These are phyloP conservation scores for Orbilia ellipsospora DNA, from an alignment of 2,329 filamentous ascomycete genomes.

Conservation along the genomic window DNA sequence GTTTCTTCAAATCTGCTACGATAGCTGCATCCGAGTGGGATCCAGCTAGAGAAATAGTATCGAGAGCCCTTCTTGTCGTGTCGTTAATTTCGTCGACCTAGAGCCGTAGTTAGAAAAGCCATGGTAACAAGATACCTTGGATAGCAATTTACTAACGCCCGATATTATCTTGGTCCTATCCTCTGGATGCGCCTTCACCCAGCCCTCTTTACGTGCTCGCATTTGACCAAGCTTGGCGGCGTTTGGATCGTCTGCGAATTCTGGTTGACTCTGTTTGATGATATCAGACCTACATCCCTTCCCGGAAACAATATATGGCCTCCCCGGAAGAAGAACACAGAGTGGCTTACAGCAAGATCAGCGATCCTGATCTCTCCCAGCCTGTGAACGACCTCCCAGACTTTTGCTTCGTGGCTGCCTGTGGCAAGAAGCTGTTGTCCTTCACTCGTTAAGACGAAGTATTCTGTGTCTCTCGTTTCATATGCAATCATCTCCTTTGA, in stretches of 20 bases:
- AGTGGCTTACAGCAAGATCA: conserved; percentile 68
- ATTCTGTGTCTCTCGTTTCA: conserved; percentile 82
- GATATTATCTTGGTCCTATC: conserved; percentile 64
- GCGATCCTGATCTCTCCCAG: conserved; percentile 83
- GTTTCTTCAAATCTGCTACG: conserved; percentile 85
- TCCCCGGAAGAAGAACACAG: too few species aligned
- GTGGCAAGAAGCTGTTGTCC: conserved; percentile 77
- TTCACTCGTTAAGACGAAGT: conserved; percentile 79
- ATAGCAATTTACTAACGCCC: conserved; percentile 15
- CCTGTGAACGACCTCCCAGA: conserved; percentile 78
- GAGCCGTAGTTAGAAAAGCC: conserved; percentile 68
- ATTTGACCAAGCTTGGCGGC: conserved; percentile 84
- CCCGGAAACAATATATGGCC: too few species aligned
- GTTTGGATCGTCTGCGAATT: conserved; percentile 61
- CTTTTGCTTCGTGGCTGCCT: conserved; percentile 84
- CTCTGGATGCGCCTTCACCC: conserved; percentile 74
- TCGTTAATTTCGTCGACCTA: conserved; percentile 81
- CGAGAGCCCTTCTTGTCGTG: conserved; percentile 78
- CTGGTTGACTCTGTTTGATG: conserved; percentile 33
- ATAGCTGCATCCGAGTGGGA: conserved; percentile 78
- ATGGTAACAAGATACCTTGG: not conserved
- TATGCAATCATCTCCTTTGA: conserved; percentile 89
- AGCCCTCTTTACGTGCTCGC: conserved; percentile 86
- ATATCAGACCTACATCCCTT: conserved; percentile 7
- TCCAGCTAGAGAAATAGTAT: conserved; percentile 76